Evolutionary conservation across 352 stramenopile species (phyloP), one percentile per base, ranked within the genome.

Genomic region (Phytophthora capsici): DNA sequence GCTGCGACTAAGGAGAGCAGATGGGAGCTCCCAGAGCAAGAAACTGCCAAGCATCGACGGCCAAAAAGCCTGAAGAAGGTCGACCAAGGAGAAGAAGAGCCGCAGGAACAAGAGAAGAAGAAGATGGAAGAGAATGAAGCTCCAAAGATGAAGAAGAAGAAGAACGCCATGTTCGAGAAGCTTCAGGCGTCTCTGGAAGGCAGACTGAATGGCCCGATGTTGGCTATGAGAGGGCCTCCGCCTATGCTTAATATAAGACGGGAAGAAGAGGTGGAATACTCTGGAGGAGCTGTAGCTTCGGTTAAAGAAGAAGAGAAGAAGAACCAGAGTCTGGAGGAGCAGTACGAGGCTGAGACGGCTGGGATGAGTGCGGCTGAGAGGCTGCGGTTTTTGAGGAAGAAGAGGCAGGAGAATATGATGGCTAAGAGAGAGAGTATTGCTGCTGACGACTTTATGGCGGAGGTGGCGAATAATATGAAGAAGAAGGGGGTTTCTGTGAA

Each of bases 401-500:
- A 91, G 47, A 64, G 82, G 2, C 80, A 90, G 54, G 77, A 89
- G 25, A 64, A 73, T 26, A 82, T 88, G 72, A 66, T 87, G 47
- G 54, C 52, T 2, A 87, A 83, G 66, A 60, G 76, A 25, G 74
- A 82, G n/a, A 78, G 64, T 22, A 63, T 84, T 12, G 52, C 71
- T 4, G 63, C 73, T 1, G 80, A 91, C 46, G 80, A 89, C 37
- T 91, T 91, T 44, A 83, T 91, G 75, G 69, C 75, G 9, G 82
- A 91, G 56, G 77, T 89, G 36, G 75, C 71, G 23, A 80, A 58
- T 13, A 91, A 91, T 52, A 87, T 88, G 82, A 84, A 87, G 68
- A 89, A 89, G 51, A 91, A 90, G 40, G 71, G 82, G 17, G 40
- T 57, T 19, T 57, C 48, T 13, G 34, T 26, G 6, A 48, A 72